phyloP scores from a whole-genome alignment of 192 early-diverging fungal genomes.

The Linnemannia zychae region DNA sequence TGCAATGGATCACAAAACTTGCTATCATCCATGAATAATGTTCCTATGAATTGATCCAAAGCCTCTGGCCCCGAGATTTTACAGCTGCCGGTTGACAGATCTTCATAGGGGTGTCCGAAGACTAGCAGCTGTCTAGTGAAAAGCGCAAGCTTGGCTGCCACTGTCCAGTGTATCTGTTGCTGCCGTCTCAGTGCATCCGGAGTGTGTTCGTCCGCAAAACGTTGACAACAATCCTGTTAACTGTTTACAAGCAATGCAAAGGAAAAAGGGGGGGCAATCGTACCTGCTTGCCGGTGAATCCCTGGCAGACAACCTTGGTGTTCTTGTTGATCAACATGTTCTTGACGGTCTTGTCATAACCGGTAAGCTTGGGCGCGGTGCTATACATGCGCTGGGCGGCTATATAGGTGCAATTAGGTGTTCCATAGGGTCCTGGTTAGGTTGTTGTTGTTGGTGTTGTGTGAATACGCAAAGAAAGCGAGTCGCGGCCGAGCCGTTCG shows the following conservation, averaged over 20 bases:
- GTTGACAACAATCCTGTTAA: background rate
- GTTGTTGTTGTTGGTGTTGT: background rate
- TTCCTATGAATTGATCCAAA: background rate
- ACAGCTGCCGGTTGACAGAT: background rate
- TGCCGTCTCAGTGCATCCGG: background rate
- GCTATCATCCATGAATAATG: background rate
- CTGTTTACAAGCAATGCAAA: background rate
- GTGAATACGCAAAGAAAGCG: background rate
- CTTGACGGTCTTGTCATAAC: conserved; percentile 89
- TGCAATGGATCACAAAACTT: background rate
- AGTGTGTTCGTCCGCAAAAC: background rate
- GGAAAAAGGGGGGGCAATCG: background rate
- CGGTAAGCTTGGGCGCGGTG: conserved; percentile 49
- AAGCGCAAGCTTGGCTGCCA: background rate
- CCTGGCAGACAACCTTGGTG: conserved; percentile 98
- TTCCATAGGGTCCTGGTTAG: background rate
- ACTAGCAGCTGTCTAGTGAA: background rate
- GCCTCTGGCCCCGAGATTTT: background rate
- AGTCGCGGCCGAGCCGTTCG: conserved; percentile 2
- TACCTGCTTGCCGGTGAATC: conserved; percentile 99
- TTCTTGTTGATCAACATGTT: conserved; percentile 98
- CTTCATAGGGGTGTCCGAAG: background rate
- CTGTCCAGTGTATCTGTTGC: background rate
- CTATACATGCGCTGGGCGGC: conserved; percentile 53
- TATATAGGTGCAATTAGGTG: background rate